Evolutionary conservation across 768 basidiomycete genomes (phyloP), one percentile per base, ranked within the genome.

Genomic region (Clitopilus hobsonii): DNA sequence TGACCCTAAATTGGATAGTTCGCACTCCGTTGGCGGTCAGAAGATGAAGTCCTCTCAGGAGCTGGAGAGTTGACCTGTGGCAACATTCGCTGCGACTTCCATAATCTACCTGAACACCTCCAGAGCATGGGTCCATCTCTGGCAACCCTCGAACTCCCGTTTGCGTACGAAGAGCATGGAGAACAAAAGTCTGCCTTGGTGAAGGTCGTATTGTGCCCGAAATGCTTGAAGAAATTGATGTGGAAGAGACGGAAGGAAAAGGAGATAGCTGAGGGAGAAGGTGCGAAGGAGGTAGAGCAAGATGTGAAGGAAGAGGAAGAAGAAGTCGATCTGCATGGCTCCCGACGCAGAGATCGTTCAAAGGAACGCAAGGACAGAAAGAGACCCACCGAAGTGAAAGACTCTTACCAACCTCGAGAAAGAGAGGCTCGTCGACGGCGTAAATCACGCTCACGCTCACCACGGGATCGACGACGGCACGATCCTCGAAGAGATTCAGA

Each of bases 1-100:
- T 23, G 7, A 6, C 29, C 30, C 36, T 56, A 18, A 22, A 20
- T 29, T 8, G 22, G 45, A 28, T 57, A 94, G 87, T 88, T 98
- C 65, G 85, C 94, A 0, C 79, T 98, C 4, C 86, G 96, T 13
- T 98, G 96, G 96, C 79, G 96, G 28, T 94, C 94, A 0, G 94
- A 97, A 64, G 74, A 79, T 1, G 96, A 98, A 70, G 94, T 98
- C 13, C 73, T 98, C 2, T 81, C 83, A 0, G 91, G 90, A 22
- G 81, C 85, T 2, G 96, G 94, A 2, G 91, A 97, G 67, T 80
- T 82, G 3, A 90, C 91, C 0, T 98, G 96, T 63, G 95, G 83
- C 1, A 95, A 95, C 59, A 83, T 91, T 20, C 89, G 94, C 22
- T 98, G 96, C 65, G 70, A 76, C 50, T 79, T 79, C 60, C 88